These are phyloP conservation scores for Carex myosuroides DNA, from an alignment of 176 grass and related monocot species.

Conservation along the genomic window DNA sequence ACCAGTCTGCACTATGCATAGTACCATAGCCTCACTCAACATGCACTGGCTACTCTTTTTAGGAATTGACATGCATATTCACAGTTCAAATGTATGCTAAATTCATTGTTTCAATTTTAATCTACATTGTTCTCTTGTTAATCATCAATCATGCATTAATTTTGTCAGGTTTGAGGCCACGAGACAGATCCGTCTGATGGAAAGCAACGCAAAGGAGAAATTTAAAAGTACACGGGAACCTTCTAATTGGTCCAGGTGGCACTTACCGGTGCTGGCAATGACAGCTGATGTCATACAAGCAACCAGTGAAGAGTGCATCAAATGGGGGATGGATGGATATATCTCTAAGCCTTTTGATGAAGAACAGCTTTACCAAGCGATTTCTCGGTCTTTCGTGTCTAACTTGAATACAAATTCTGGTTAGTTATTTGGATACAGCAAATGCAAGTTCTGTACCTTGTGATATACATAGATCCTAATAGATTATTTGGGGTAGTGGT, in stretches of 20 bases:
- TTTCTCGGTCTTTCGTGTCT: conserved; percentile 55
- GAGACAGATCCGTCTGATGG: conserved; percentile 63
- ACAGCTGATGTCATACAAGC: conserved; percentile 93
- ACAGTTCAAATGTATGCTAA: neutral
- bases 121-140: neutral
- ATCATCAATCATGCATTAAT: neutral
- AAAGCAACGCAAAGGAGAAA: conserved; percentile 50
- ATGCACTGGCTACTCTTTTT: neutral
- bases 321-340: conserved; percentile 92
- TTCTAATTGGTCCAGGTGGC: conserved; percentile 28
- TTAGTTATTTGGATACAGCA: neutral
- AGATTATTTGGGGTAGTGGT: neutral
- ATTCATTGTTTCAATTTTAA: neutral
- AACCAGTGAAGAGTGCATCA: conserved; percentile 87
- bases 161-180: conserved; percentile 71
- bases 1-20: no score
- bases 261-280: conserved; percentile 81
- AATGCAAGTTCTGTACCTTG: conserved; percentile 5
- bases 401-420: neutral
- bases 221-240: conserved; percentile 25
- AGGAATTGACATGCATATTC: neutral
- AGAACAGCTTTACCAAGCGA: conserved; percentile 71
- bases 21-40: no score
- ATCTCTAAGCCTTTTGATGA: conserved; percentile 96
- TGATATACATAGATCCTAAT: neutral